Conservation (phyloP, 1,284 basidiomycete species). For the Heliocybe sulcata region DNA sequence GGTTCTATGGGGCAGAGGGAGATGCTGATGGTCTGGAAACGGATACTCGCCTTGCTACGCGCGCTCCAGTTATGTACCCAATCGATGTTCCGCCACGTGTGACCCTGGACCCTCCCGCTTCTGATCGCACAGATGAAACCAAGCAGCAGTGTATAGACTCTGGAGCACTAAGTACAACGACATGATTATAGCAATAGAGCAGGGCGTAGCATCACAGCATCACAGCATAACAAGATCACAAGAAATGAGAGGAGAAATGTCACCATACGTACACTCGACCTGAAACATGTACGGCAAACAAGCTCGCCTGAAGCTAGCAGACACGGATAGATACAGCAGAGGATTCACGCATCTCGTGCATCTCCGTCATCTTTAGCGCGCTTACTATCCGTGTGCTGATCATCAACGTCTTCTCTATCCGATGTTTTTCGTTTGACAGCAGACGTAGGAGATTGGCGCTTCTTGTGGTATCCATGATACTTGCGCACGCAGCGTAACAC, state of each 20-base stretch:
- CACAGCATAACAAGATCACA: background rate
- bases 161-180: background rate
- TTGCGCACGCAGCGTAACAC: background rate
- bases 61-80: background rate
- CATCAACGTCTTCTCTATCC: background rate
- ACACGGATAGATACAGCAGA: background rate
- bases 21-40: background rate
- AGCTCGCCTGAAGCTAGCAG: background rate
- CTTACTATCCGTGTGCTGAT: background rate
- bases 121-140: background rate
- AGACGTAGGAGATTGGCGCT: background rate
- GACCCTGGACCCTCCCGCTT: background rate
- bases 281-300: background rate
- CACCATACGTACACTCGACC: background rate
- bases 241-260: background rate
- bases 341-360: background rate
- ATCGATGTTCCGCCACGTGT: background rate
- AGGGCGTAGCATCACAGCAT: background rate
- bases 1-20: background rate
- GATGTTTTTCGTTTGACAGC: background rate
- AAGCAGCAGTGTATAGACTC: background rate
- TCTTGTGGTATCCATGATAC: background rate
- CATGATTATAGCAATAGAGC: too few species aligned
- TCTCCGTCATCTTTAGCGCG: background rate
- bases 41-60: background rate